These are phyloP conservation scores for Populus hybrid DNA, from an alignment of 441 rosid genomes.

Conservation along the genomic window DNA sequence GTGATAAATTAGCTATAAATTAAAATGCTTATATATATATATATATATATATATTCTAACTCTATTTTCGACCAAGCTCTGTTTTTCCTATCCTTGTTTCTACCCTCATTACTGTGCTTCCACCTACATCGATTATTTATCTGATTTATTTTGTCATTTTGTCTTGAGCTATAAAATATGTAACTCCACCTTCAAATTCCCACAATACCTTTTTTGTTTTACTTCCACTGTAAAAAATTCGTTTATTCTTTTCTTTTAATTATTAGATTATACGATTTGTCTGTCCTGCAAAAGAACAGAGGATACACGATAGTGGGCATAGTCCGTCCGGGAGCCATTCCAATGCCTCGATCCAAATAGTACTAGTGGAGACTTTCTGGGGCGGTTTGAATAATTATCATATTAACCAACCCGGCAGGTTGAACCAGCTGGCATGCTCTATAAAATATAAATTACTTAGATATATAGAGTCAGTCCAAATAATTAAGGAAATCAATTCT, in stretches of 20 bases:
- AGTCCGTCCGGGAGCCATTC: background rate
- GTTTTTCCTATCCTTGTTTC: background rate
- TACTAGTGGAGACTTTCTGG: too few species aligned
- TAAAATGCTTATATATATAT: too few species aligned
- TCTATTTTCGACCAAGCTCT: background rate
- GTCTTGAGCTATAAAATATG: background rate
- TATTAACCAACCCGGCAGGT: too few species aligned
- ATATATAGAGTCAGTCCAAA: background rate
- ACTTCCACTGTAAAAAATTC: background rate
- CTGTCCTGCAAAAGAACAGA: background rate
- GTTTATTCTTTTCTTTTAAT: background rate
- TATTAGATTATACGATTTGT: background rate
- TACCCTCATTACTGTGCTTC: background rate
- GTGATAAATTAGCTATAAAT: background rate
- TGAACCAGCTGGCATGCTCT: too few species aligned
- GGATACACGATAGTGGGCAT: background rate
- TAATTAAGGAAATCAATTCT: too few species aligned
- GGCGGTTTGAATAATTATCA: too few species aligned
- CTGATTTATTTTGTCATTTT: too few species aligned
- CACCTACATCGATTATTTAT: background rate
- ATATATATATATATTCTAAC: background rate
- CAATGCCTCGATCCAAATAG: too few species aligned
- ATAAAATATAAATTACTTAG: too few species aligned
- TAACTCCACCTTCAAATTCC: background rate
- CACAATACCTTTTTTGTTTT: background rate